A percentile compares a stretch with the other conserved stretches of the same genome.
phyloP scores from a whole-genome alignment of 2,329 filamentous ascomycete genomes.

The Xylariaceae sp. region DNA sequence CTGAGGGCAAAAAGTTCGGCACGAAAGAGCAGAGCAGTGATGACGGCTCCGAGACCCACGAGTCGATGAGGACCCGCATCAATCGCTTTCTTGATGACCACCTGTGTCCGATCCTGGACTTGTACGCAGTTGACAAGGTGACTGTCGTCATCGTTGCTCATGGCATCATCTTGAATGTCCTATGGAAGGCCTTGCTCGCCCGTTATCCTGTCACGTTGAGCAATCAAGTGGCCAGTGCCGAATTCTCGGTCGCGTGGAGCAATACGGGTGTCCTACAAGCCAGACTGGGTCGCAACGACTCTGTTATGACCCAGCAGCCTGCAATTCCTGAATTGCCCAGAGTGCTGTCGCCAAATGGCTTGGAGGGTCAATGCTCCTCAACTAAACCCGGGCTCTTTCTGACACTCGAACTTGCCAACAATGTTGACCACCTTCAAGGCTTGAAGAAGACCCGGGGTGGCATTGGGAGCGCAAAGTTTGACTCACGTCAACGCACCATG shows the following conservation, averaged over 20 bases:
- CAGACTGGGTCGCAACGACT: too few species aligned
- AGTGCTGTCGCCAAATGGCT: too few species aligned
- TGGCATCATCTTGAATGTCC: slow-evolving; percentile 66
- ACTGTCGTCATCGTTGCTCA: slow-evolving; percentile 69
- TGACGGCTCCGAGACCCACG: slow-evolving; percentile 56
- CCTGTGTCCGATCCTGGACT: slow-evolving; percentile 49
- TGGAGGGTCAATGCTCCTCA: too few species aligned
- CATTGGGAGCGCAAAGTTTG: slow-evolving; percentile 70
- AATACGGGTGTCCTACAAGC: slow-evolving; percentile 37
- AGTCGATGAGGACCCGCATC: slow-evolving; percentile 57
- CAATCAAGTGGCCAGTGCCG: slow-evolving; percentile 4
- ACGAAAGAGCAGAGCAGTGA: slow-evolving; percentile 23
- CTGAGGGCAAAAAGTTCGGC: slow-evolving; percentile 57
- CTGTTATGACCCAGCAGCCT: too few species aligned
- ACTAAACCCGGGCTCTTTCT: too few species aligned
- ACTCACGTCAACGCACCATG: slow-evolving; percentile 68
- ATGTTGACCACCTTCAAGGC: slow-evolving; percentile 60
- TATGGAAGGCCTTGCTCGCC: slow-evolving; percentile 57
- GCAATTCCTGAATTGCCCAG: too few species aligned
- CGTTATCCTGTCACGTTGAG: slow-evolving; percentile 32
- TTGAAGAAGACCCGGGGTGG: slow-evolving; percentile 76
- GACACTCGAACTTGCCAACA: slow-evolving; percentile 56
- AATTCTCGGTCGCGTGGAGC: slow-evolving; percentile 35
- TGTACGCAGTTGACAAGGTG: slow-evolving; percentile 20
- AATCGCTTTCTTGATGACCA: slow-evolving; percentile 59